A percentile compares a stretch with the other conserved stretches of the same genome.
Conservation (phyloP, 257 asterid species). For the Coffea eugenioides region DNA sequence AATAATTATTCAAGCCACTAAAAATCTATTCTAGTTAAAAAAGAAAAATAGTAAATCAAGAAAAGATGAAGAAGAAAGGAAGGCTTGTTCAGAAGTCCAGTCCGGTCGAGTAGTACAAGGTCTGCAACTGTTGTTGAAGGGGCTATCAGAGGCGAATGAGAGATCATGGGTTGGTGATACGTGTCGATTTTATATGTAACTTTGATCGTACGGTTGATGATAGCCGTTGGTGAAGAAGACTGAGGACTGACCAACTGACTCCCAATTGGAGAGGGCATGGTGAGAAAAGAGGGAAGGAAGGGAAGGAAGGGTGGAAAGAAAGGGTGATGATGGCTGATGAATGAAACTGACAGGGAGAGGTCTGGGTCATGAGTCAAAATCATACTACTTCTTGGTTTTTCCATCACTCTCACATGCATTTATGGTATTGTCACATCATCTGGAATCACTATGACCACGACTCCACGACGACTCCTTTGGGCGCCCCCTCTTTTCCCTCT, state of each 20-base stretch:
- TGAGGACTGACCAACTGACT: neutral
- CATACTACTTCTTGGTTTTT: constrained; percentile 6
- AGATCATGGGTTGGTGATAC: constrained; percentile 39
- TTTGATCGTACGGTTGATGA: constrained; percentile 21
- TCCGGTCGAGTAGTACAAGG: neutral
- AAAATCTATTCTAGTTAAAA: neutral
- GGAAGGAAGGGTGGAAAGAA: neutral
- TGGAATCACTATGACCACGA: constrained; percentile 9
- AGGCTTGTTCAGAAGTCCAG: neutral
- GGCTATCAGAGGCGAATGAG: constrained; percentile 15
- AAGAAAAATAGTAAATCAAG: neutral
- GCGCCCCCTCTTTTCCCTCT: neutral
- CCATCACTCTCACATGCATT: constrained; percentile 51
- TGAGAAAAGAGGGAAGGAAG: too few relatives aligned
- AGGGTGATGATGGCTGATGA: neutral
- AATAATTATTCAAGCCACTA: neutral
- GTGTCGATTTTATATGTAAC: constrained; percentile 16
- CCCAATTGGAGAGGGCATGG: too few relatives aligned
- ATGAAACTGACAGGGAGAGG: constrained; percentile 43
- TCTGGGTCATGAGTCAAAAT: constrained; percentile 47
- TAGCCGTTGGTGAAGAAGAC: constrained; percentile 1
- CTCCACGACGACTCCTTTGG: constrained; percentile 12
- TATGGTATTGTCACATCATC: constrained; percentile 53
- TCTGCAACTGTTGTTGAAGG: constrained; percentile 8
- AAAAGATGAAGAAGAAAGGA: neutral